Conservation (phyloP, 1,284 basidiomycete species). For the Tylopilus sp. region DNA sequence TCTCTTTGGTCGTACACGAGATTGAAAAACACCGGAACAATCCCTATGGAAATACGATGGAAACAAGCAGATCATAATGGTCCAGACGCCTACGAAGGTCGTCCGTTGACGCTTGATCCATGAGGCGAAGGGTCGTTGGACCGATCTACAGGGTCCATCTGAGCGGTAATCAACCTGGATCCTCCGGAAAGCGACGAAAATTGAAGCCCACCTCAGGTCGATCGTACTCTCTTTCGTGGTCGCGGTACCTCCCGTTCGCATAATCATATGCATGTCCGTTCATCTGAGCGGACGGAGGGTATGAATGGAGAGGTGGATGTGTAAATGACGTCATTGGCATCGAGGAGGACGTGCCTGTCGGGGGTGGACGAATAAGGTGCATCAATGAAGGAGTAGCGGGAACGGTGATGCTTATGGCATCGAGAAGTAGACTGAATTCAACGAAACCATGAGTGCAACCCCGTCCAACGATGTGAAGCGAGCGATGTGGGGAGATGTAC, state of each 20-base stretch:
- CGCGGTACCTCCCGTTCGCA: slow-evolving; percentile 29
- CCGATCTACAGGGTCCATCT: slow-evolving; percentile 17
- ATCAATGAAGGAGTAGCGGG: slow-evolving; percentile 32
- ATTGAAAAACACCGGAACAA: background rate
- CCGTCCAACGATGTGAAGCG: background rate
- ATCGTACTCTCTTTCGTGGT: slow-evolving; percentile 28
- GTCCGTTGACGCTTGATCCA: slow-evolving; percentile 28
- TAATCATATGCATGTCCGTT: slow-evolving; percentile 28
- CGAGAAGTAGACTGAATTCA: slow-evolving; percentile 29
- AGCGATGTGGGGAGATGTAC: background rate
- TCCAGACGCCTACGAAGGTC: slow-evolving; percentile 14
- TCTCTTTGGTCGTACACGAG: slow-evolving; percentile 1
- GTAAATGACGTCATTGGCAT: slow-evolving; percentile 20
- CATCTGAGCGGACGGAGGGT: slow-evolving; percentile 12
- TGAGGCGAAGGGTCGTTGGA: slow-evolving; percentile 22
- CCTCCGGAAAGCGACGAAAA: background rate
- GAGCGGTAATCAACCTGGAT: background rate
- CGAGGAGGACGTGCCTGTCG: slow-evolving; percentile 22
- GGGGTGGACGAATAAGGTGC: slow-evolving; percentile 31
- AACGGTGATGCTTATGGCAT: slow-evolving; percentile 32
- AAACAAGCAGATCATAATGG: background rate
- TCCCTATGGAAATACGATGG: background rate
- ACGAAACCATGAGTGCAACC: background rate
- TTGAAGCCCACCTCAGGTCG: slow-evolving; percentile 13
- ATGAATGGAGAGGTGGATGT: slow-evolving; percentile 7